Evolutionary conservation across 306 rosid species (phyloP).

Genomic region (Pterocarpus santalinus): DNA sequence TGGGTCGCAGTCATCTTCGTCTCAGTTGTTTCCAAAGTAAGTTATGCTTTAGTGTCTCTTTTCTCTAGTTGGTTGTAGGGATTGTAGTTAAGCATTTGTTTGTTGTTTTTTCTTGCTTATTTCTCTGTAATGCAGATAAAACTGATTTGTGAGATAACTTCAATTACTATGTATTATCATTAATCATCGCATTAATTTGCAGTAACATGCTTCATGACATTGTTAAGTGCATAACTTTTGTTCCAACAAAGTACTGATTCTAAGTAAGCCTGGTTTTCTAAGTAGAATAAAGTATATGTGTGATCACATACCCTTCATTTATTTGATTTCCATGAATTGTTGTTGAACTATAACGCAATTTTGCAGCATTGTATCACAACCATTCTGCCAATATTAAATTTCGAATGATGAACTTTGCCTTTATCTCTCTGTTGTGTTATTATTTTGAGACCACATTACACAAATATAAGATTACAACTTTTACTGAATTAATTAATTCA

Average conservation of each 20-base stretch:
- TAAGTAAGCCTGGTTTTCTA: neutral
- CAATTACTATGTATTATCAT: neutral
- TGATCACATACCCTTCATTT: neutral
- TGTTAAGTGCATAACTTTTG: neutral
- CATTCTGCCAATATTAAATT: neutral
- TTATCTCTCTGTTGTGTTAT: conserved; percentile 19
- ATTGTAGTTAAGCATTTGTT: conserved; percentile 7
- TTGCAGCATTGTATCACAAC: neutral
- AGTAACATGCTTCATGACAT: conserved; percentile 31
- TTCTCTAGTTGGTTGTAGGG: conserved; percentile 5
- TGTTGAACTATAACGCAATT: neutral
- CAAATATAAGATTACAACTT: neutral
- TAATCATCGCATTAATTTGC: neutral
- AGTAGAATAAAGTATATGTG: neutral
- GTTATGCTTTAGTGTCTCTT: conserved; percentile 28
- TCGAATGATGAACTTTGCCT: neutral
- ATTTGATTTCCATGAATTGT: conserved; percentile 14
- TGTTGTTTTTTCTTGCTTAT: neutral
- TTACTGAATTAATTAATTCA: conserved; percentile 11
- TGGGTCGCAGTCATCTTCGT: conserved; percentile 65
- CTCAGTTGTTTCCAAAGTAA: conserved; percentile 72
- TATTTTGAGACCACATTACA: neutral
- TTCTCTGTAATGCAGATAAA: neutral
- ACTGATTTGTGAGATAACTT: neutral
- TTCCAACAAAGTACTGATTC: conserved; percentile 11